phyloP scores from a whole-genome alignment of 495 filamentous ascomycete genomes.

The Talaromyces adpressus region DNA sequence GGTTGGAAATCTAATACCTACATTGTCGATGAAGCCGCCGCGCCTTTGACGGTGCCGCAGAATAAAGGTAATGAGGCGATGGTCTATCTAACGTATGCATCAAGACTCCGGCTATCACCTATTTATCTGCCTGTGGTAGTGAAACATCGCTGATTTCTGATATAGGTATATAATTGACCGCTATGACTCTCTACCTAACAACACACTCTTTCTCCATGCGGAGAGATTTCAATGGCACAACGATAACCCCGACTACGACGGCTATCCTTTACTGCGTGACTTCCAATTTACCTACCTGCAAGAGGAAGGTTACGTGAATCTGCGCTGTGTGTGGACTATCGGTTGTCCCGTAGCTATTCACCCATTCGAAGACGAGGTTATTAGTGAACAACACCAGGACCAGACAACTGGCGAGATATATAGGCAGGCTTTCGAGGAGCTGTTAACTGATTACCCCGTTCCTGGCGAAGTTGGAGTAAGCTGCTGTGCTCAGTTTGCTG shows the following conservation, averaged over 20 bases:
- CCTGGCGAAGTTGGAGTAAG: conserved; percentile 28
- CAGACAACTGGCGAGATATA: not conserved
- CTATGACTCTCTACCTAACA: conserved; percentile 36
- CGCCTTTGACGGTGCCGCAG: conserved; percentile 32
- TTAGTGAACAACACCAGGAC: not conserved
- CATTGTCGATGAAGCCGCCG: conserved; percentile 36
- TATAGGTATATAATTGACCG: conserved; percentile 36
- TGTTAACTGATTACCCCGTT: conserved; percentile 30
- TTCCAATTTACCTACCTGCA: conserved; percentile 19
- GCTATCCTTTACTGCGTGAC: conserved; percentile 18
- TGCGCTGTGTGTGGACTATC: conserved; percentile 37
- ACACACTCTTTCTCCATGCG: conserved; percentile 40
- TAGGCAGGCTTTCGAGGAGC: conserved; percentile 3
- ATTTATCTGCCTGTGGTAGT: not conserved
- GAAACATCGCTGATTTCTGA: conserved; percentile 2
- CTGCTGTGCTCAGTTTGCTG: conserved; percentile 69
- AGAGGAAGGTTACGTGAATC: conserved; percentile 39
- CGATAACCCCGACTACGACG: conserved; percentile 44
- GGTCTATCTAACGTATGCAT: conserved; percentile 41
- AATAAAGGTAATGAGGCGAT: conserved; percentile 61
- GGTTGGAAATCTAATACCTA: conserved; percentile 41
- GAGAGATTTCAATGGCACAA: conserved; percentile 43
- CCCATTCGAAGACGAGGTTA: conserved; percentile 14
- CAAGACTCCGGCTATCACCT: not conserved
- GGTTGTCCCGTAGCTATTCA: conserved; percentile 35